Evolutionary conservation across 2,329 filamentous ascomycete genomes (phyloP).

Genomic region (Paracamarosporium sp.): DNA sequence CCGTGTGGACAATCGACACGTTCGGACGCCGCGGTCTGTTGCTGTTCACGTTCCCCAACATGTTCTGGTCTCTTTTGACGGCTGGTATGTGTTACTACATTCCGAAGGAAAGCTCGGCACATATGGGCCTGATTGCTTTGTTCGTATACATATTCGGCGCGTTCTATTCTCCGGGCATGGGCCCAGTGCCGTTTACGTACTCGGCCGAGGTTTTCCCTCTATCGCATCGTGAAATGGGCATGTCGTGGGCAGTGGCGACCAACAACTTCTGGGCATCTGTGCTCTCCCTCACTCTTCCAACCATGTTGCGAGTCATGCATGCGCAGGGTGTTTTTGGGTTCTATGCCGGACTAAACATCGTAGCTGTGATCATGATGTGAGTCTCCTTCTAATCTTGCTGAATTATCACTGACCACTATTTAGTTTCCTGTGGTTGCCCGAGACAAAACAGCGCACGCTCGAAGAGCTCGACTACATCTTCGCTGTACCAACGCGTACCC

Average conservation of each 20-base stretch:
- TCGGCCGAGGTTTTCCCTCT: conserved; percentile 71
- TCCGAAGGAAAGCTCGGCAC: conserved; percentile 19
- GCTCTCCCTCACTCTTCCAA: conserved; percentile 68
- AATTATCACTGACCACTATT: conserved; percentile 9
- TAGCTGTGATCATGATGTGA: conserved; percentile 66
- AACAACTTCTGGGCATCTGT: conserved; percentile 67
- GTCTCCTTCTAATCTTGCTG: background rate
- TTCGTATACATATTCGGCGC: conserved; percentile 59
- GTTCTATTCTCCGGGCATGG: conserved; percentile 43
- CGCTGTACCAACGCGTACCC: conserved; percentile 51
- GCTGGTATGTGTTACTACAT: conserved; percentile 18
- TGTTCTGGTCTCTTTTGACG: conserved; percentile 44
- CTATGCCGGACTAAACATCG: conserved; percentile 66
- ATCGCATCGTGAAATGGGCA: conserved; percentile 74
- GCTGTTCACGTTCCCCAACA: conserved; percentile 51
- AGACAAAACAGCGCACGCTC: conserved; percentile 57
- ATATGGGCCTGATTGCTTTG: conserved; percentile 36
- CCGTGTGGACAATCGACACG: conserved; percentile 49
- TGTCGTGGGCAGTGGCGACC: conserved; percentile 73
- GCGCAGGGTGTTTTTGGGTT: conserved; percentile 66
- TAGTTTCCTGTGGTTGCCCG: conserved; percentile 61
- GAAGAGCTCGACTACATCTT: conserved; percentile 61
- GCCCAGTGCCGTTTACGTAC: conserved; percentile 34
- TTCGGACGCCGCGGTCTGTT: conserved; percentile 28
- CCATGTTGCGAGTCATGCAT: conserved; percentile 60